Base-by-base conservation (phyloP, 176 grass and related monocot genomes). In the Raddia guianensis region DNA sequence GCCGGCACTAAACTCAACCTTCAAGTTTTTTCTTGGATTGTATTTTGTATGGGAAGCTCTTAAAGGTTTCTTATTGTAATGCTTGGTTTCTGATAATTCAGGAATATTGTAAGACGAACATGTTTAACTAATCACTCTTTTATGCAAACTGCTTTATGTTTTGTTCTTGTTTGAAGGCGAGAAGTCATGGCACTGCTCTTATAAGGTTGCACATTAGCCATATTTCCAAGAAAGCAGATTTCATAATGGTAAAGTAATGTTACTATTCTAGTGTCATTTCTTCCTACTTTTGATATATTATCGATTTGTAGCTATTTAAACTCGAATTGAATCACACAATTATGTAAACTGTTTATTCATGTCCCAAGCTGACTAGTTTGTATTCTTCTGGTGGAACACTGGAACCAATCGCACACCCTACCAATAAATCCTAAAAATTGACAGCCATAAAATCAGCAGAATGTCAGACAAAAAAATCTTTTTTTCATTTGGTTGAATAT, bases 151-250 rank as follows among this genome's bases (percentile, higher is more conserved):
- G 35, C 49, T 71, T 74, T 37, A 72, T 73, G 67, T 75, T 68
- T 65, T 51, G 53, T 54, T 71, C 46, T 48, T 21, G 19, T 63
- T 82, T 84, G 37, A 85, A 98, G 95, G 95, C 92, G 8, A 98
- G 72, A 70, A 86, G 84, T 71, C 90, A 87, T 64, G 95, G 95
- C 57, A 91, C 76, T 68, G 92, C 95, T 85, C 86, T 98, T 89
- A 63, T 98, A 87, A 85, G 87, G 61, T 71, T 98, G 46, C 88
- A 85, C 19, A 72, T 91, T 71, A 80, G 64, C 86, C 80, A 89
- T 77, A 77, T 85, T 80, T 88, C 88, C 55, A 94, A 78, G 49
- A 94, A 89, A 70, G 80, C 86, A 37, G 95, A 94, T 80, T 98
- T 92, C 77, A 60, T 98, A 77, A 58, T 92, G 95, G 95, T 98